Evolutionary conservation across 805 yeast genomes (phyloP).

Genomic region (Kazachstania psychrophila): DNA sequence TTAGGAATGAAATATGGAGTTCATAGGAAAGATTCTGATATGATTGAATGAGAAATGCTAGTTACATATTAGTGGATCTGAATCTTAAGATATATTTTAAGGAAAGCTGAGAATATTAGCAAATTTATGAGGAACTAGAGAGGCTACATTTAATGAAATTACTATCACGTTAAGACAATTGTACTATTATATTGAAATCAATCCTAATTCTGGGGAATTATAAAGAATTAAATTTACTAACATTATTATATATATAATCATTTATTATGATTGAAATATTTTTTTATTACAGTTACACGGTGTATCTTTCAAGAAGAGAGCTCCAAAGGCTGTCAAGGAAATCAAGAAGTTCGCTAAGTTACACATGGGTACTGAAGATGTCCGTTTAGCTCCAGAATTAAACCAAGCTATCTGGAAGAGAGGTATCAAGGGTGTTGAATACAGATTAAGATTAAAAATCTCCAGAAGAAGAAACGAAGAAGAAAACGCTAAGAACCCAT

Average conservation of each 20-base stretch:
- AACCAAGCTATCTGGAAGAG: slow-evolving; percentile 98
- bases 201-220: too few relatives aligned
- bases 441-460: slow-evolving; percentile 97
- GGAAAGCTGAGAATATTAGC: too few relatives aligned
- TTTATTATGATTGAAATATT: not conserved
- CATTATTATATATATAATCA: not conserved
- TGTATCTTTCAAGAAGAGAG: slow-evolving; percentile 98
- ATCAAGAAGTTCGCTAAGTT: slow-evolving; percentile 96
- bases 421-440: slow-evolving; percentile 98
- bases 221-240: too few relatives aligned
- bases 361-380: slow-evolving; percentile 99
- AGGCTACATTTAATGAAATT: too few relatives aligned
- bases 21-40: too few relatives aligned
- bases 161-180: too few relatives aligned
- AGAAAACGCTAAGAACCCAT: slow-evolving; percentile 96
- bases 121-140: too few relatives aligned
- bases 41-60: too few relatives aligned
- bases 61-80: too few relatives aligned
- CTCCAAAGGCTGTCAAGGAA: slow-evolving; percentile 99
- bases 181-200: too few relatives aligned
- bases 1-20: too few relatives aligned
- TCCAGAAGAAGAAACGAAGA: slow-evolving; percentile 99
- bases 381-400: slow-evolving; percentile 96
- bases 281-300: slow-evolving; percentile 67
- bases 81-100: too few relatives aligned